phyloP scores from a whole-genome alignment of 331 rosid species.

The Quercus tomentella region DNA sequence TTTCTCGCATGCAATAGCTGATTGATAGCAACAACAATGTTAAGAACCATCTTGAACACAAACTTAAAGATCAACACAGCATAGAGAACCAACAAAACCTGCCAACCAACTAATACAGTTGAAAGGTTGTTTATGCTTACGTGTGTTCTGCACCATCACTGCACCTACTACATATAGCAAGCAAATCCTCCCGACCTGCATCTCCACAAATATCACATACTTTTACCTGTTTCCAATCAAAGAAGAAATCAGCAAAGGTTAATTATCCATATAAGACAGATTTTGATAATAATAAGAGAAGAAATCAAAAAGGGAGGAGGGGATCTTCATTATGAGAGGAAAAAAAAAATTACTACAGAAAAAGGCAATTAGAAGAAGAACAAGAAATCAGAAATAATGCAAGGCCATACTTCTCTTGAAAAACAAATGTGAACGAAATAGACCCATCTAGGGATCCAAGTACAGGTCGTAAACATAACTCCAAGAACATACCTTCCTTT shows the following conservation, averaged over 20 bases:
- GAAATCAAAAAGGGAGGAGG: not conserved
- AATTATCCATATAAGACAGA: not conserved
- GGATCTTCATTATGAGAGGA: not conserved
- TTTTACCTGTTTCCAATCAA: slow-evolving; percentile 58
- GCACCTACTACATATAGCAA: slow-evolving; percentile 89
- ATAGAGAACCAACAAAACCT: slow-evolving; percentile 1
- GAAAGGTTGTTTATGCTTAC: slow-evolving; percentile 43
- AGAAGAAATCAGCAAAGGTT: slow-evolving; percentile 5
- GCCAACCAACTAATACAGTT: slow-evolving; percentile 3
- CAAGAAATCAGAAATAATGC: not conserved
- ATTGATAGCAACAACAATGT: slow-evolving; percentile 22
- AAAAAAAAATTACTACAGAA: not conserved
- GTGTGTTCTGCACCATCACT: slow-evolving; percentile 96
- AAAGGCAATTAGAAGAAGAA: not conserved
- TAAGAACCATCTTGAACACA: slow-evolving; percentile 13
- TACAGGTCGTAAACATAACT: too few relatives aligned
- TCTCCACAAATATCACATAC: slow-evolving; percentile 99
- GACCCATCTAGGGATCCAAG: too few relatives aligned
- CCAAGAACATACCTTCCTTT: too few relatives aligned
- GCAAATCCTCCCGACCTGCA: slow-evolving; percentile 85
- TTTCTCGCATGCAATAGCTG: slow-evolving; percentile 94
- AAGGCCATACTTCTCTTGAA: too few relatives aligned
- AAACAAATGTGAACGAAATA: too few relatives aligned
- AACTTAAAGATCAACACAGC: not conserved
- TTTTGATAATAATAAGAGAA: slow-evolving; percentile 10